These are phyloP conservation scores for Rostrohypoxylon terebratum DNA, from an alignment of 495 filamentous ascomycete genomes.

Conservation along the genomic window DNA sequence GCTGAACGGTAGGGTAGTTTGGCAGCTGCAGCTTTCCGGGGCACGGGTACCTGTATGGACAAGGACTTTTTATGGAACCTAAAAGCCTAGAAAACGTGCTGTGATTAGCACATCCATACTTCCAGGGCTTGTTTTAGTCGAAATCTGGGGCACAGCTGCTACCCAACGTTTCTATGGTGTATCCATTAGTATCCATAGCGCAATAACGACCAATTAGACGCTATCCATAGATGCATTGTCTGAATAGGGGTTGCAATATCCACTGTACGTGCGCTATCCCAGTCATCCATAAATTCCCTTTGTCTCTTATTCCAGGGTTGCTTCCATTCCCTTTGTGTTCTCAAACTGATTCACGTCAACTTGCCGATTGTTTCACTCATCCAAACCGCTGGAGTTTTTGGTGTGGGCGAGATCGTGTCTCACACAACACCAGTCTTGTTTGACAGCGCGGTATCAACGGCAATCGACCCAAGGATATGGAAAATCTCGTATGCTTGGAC, in stretches of 20 bases:
- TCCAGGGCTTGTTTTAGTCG: constrained; percentile 12
- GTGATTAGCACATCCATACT: constrained; percentile 14
- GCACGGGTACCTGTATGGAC: constrained; percentile 9
- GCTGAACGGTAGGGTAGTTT: constrained; percentile 18
- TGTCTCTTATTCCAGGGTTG: too few relatives aligned
- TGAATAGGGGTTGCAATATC: constrained; percentile 6
- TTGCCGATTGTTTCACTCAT: background rate
- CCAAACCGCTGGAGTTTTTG: background rate
- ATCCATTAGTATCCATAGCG: too few relatives aligned
- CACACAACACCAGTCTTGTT: background rate
- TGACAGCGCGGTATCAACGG: background rate
- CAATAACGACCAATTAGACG: constrained; percentile 11
- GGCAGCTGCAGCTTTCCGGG: constrained; percentile 39
- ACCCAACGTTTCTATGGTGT: too few relatives aligned
- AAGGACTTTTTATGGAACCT: background rate
- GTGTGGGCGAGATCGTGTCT: constrained; percentile 21
- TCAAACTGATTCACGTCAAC: background rate
- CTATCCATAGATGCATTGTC: background rate
- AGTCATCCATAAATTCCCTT: background rate
- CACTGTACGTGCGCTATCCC: background rate
- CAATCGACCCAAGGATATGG: background rate
- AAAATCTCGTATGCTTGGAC: background rate
- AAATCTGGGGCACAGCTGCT: constrained; percentile 26
- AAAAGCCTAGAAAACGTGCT: background rate
- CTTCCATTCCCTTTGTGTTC: background rate